Conservation (phyloP, 192 early-diverging fungal genomes). For the Jimgerdemannia lactiflua region DNA sequence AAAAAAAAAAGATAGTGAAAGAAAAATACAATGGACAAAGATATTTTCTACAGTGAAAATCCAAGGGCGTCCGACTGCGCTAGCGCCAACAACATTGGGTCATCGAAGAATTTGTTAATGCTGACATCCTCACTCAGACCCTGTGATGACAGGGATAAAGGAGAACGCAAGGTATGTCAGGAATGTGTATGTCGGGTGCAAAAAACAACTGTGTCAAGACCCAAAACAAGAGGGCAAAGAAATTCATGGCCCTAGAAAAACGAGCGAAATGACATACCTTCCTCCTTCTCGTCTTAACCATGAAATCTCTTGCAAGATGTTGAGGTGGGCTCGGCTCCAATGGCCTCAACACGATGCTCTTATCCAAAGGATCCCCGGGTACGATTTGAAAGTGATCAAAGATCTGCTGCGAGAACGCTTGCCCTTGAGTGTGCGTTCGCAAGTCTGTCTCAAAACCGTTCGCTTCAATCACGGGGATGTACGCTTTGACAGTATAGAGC, state of each 20-base stretch:
- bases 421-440: conserved; percentile 93
- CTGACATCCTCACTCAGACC: conserved; percentile 80
- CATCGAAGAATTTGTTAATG: conserved; percentile 80
- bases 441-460: conserved; percentile 97
- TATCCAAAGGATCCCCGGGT: conserved; percentile 96
- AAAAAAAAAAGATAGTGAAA: too few species aligned
- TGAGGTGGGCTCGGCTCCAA: conserved; percentile 86
- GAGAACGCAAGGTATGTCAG: background rate
- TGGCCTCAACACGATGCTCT: conserved; percentile 79
- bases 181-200: background rate
- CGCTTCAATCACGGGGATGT: conserved; percentile 95
- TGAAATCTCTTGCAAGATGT: conserved; percentile 95
- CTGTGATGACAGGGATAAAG: conserved; percentile 15
- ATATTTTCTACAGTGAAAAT: conserved; percentile 14
- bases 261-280: conserved; percentile 48
- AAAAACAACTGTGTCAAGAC: too few species aligned
- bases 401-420: conserved; percentile 96
- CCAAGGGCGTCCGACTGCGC: conserved; percentile 45
- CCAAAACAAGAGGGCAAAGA: background rate
- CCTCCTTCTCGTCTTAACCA: conserved; percentile 96
- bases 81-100: conserved; percentile 54
- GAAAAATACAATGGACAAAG: background rate
- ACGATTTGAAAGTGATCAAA: conserved; percentile 99
- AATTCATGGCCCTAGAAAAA: background rate
- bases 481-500: conserved; percentile 89